Conservation (phyloP, 768 basidiomycete genomes). For the Collybia nuda region DNA sequence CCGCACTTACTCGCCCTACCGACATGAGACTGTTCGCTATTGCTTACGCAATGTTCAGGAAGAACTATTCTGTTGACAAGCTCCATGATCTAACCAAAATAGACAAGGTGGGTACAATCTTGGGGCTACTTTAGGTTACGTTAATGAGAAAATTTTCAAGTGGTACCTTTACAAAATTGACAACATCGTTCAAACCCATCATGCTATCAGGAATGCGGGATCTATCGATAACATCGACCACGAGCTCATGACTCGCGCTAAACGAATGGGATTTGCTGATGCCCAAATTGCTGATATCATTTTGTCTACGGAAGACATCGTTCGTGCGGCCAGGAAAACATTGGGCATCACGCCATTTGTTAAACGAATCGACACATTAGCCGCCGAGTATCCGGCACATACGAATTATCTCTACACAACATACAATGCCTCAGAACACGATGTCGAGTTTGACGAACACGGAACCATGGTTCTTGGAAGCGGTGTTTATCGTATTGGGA, state of each 20-base stretch:
- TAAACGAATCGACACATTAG: conserved; percentile 98
- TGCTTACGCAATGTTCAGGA: conserved; percentile 96
- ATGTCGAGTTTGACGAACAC: conserved; percentile 92
- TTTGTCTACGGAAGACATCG: conserved; percentile 67
- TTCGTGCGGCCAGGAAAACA: conserved; percentile 85
- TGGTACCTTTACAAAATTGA: conserved; percentile 99
- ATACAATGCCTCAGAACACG: conserved; percentile 95
- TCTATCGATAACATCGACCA: conserved; percentile 68
- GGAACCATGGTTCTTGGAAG: conserved; percentile 99
- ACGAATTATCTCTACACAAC: conserved; percentile 99
- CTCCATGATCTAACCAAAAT: conserved; percentile 96
- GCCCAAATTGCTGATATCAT: conserved; percentile 85
- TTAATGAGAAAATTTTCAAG: conserved; percentile 32
- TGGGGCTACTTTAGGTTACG: background rate
- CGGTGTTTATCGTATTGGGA: conserved; percentile 97
- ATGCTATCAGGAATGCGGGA: conserved; percentile 66
- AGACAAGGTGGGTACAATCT: conserved; percentile 66
- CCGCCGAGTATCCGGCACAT: conserved; percentile 97
- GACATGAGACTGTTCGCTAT: conserved; percentile 97
- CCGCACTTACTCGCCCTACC: conserved; percentile 78
- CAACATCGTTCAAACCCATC: conserved; percentile 92
- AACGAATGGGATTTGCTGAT: conserved; percentile 96
- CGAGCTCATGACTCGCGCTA: conserved; percentile 83
- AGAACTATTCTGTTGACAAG: conserved; percentile 85
- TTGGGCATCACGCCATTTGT: conserved; percentile 93